phyloP scores from a whole-genome alignment of 78 protist species.

The Salpingoeca rosetta region DNA sequence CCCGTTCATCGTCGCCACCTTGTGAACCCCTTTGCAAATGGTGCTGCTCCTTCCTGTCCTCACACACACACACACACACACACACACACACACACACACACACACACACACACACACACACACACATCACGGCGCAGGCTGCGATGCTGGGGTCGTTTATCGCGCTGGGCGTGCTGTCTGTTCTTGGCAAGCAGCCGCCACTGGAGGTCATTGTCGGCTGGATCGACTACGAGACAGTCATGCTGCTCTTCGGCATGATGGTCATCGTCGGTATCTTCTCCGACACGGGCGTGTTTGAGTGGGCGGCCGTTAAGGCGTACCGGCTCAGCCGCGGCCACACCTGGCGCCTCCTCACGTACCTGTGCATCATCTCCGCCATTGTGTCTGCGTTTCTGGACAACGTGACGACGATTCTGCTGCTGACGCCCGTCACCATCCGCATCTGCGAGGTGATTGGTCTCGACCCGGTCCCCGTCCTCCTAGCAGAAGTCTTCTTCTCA shows the following conservation, averaged over 20 bases:
- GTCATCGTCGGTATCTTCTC: constrained; percentile 26
- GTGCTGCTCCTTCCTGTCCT: too few species aligned
- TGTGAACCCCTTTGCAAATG: too few species aligned
- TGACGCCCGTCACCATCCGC: constrained; percentile 38
- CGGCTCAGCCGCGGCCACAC: neutral
- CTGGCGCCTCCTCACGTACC: constrained; percentile 12
- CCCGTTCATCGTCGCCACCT: too few species aligned
- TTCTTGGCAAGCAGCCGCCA: constrained; percentile 11
- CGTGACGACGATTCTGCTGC: constrained; percentile 56
- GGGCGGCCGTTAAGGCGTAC: constrained; percentile 13
- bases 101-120: too few species aligned
- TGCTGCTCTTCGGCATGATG: constrained; percentile 60
- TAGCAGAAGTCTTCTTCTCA: constrained; percentile 35
- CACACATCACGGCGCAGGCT: too few species aligned
- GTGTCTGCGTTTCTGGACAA: constrained; percentile 62
- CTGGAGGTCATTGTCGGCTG: constrained; percentile 9
- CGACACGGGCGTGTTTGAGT: constrained; percentile 57
- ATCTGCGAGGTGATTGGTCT: constrained; percentile 22
- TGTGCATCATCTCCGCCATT: constrained; percentile 25
- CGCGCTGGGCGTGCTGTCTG: neutral
- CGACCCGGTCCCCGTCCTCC: constrained; percentile 35
- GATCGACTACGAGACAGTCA: constrained; percentile 42
- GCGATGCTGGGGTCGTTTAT: constrained; percentile 29
- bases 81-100: too few species aligned
- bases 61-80: too few species aligned